These are phyloP conservation scores for Edaphochlamys debaryana DNA, from an alignment of 139 green algal genomes.

Conservation along the genomic window DNA sequence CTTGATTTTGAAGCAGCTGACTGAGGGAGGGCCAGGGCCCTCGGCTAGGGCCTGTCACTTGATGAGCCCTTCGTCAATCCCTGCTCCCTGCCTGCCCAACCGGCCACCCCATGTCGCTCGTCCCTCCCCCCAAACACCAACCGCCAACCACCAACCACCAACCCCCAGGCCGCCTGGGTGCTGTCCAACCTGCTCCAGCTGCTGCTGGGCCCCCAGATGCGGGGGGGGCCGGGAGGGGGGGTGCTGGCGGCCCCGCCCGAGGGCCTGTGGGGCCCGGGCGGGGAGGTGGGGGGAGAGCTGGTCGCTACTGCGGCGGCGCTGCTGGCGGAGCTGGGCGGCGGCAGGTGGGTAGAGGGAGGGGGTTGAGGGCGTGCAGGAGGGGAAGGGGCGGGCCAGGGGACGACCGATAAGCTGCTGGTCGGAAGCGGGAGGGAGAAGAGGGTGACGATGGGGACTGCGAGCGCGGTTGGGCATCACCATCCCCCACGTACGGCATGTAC, in stretches of 20 bases:
- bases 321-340: not conserved
- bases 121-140: not conserved
- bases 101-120: too few relatives aligned
- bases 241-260: constrained; percentile 19
- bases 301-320: constrained; percentile 31
- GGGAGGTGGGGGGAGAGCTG: not conserved
- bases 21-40: too few relatives aligned
- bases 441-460: too few relatives aligned
- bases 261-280: not conserved
- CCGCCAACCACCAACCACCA: too few relatives aligned
- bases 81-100: not conserved
- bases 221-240: not conserved
- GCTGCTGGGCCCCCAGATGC: constrained; percentile 27
- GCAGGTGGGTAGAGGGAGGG: not conserved
- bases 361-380: not conserved
- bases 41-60: too few relatives aligned
- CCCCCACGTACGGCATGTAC: too few relatives aligned
- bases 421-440: too few relatives aligned
- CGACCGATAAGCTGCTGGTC: too few relatives aligned
- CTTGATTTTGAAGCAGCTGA: too few relatives aligned
- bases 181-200: constrained; percentile 55
- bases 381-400: too few relatives aligned
- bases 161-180: constrained; percentile 17
- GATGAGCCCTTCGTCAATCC: too few relatives aligned
- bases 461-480: too few relatives aligned